A percentile compares a stretch with the other conserved stretches of the same genome.
These are phyloP conservation scores for Asclepias syriaca DNA, from an alignment of 257 asterid genomes.

Conservation along the genomic window DNA sequence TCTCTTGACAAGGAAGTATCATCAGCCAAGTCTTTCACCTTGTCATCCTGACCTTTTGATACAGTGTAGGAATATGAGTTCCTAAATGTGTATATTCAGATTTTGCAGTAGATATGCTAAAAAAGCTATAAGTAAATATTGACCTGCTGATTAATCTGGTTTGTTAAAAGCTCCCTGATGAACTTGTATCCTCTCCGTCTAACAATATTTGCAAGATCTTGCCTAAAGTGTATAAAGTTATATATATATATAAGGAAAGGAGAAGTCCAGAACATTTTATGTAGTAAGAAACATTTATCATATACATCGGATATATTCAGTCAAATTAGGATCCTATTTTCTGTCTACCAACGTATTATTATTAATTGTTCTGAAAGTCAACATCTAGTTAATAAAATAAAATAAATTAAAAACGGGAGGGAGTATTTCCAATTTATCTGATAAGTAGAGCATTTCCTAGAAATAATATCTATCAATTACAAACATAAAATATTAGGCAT, in stretches of 20 bases:
- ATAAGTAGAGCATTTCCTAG: no score
- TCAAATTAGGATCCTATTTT: neutral
- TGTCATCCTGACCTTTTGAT: slow-evolving; percentile 62
- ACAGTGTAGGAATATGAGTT: slow-evolving; percentile 28
- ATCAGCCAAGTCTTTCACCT: slow-evolving; percentile 25
- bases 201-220: slow-evolving; percentile 85
- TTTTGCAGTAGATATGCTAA: slow-evolving; percentile 12
- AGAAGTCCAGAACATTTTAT: slow-evolving; percentile 2
- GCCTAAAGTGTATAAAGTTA: slow-evolving; percentile 24
- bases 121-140: slow-evolving; percentile 4
- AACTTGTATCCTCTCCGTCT: slow-evolving; percentile 88
- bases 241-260: neutral
- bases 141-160: slow-evolving; percentile 32
- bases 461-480: neutral
- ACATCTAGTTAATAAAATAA: no score
- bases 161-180: slow-evolving; percentile 54
- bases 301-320: neutral
- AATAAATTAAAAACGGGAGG: no score
- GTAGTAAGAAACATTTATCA: neutral
- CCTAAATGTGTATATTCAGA: slow-evolving; percentile 2
- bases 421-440: no score
- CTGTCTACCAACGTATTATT: neutral
- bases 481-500: neutral
- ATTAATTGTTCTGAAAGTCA: no score
- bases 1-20: slow-evolving; percentile 30